Percentiles rank a stretch among this genome's conserved stretches.
These are phyloP conservation scores for Sonneratia caseolaris DNA, from an alignment of 345 rosid genomes.

Conservation along the genomic window DNA sequence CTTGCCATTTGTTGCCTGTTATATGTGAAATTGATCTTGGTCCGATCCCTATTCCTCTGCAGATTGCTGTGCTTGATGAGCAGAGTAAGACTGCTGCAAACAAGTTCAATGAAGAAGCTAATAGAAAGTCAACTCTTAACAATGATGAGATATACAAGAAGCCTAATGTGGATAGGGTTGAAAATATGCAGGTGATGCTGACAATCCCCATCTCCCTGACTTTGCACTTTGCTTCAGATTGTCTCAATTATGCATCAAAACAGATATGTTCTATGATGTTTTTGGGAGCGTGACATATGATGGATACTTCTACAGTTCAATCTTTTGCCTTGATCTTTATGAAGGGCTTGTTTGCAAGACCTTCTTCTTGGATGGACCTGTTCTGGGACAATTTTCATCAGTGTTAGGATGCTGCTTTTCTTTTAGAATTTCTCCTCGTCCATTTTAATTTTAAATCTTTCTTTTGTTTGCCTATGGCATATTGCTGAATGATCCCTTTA, in stretches of 20 bases:
- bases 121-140: conserved; percentile 26
- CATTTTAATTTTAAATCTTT: neutral
- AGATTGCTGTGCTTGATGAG: conserved; percentile 72
- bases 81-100: conserved; percentile 28
- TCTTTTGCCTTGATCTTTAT: neutral
- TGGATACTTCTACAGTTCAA: neutral
- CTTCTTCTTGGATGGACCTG: neutral
- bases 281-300: neutral
- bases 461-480: neutral
- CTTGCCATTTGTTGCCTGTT: neutral
- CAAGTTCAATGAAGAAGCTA: conserved; percentile 35
- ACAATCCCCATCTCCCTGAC: neutral
- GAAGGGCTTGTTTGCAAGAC: neutral
- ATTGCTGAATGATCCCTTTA: neutral
- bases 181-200: conserved; percentile 32
- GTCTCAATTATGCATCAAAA: neutral
- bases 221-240: neutral
- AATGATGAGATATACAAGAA: conserved; percentile 20
- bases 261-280: neutral
- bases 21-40: neutral
- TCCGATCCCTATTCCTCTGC: conserved; percentile 2
- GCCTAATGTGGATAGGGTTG: conserved; percentile 3
- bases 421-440: neutral
- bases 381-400: neutral
- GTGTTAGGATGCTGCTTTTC: neutral